Evolutionary conservation across 169 alveolate genomes (phyloP).

Genomic region (Blepharisma undulans): DNA sequence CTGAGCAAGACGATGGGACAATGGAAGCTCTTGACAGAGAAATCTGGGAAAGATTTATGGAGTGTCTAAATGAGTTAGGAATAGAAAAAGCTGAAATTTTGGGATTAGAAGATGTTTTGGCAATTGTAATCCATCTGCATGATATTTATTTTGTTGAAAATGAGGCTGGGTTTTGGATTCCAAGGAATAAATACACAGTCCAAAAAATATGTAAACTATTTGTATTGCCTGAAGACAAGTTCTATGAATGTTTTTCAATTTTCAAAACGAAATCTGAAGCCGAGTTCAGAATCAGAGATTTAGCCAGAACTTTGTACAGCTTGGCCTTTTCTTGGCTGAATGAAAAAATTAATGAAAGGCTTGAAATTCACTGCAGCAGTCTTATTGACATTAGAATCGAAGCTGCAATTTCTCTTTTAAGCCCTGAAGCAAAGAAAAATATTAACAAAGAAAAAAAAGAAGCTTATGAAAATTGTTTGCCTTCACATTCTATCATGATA

Average conservation of each 20-base stretch:
- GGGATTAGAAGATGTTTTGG: background rate
- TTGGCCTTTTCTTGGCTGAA: conserved; percentile 2
- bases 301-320: background rate
- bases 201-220: background rate
- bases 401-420: background rate
- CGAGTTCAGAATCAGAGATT: background rate
- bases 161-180: background rate
- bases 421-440: background rate
- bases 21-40: background rate
- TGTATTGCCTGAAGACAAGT: background rate
- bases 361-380: background rate
- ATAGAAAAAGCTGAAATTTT: background rate
- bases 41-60: background rate
- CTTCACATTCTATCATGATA: background rate
- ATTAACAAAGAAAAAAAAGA: background rate
- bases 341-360: conserved; percentile 10
- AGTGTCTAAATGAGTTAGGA: background rate
- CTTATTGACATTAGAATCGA: background rate
- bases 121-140: conserved; percentile 3
- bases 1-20: background rate
- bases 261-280: conserved; percentile 22
- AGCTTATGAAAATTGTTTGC: background rate
- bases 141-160: conserved; percentile 14
- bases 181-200: background rate
- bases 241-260: background rate